Evolutionary conservation across 2,329 filamentous ascomycete species (phyloP), one percentile per base, ranked within the genome.

Genomic region (Aureobasidium sp.): DNA sequence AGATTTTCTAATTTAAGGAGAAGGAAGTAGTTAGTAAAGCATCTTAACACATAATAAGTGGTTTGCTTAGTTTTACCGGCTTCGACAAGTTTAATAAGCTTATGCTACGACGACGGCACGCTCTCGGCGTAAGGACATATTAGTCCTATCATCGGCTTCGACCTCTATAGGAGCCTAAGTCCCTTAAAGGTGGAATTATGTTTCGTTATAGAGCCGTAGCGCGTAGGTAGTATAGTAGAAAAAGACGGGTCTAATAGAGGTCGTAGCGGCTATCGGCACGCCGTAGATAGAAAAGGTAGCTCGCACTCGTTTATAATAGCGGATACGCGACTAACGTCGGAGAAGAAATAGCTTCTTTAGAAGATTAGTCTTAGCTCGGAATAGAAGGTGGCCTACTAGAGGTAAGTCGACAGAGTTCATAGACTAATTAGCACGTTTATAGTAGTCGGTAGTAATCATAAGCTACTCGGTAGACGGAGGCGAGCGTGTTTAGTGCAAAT

Each of bases 81-180:
- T 71, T 50, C 82, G 78, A 69, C 82, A 85, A 31, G 78, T 83
- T 66, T 84, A 81, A 72, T 82, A 85, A 21, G 82, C 82, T 69
- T 80, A 78, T 9, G 77, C 76, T 46, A 79, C 79, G 55, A 81
- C 80, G 13, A 76, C 74, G 10, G 77, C 78, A 58, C 78, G 70
- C 62, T 78, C 75, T 57, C 75, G 74, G 51, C 76, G 70, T 15
- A 71, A 31, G 55, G 53, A 57, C 53, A 57, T 35, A 13, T 57
- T 40, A 45, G 53, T 37, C 53, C 53, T 45, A 21, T 46, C 53
- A 27, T 57, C 53, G 8, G 25, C 19, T 7, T 40, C 35, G 31
- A 19, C 53, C 17, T 57, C 53, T 40, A 57, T 57, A n/a, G 9
- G 23, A 13, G 29, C n/a, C 10, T 29, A 7, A 15, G 21, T 15